These are phyloP conservation scores for Echinosophora koreensis DNA, from an alignment of 306 rosid genomes.

Conservation along the genomic window DNA sequence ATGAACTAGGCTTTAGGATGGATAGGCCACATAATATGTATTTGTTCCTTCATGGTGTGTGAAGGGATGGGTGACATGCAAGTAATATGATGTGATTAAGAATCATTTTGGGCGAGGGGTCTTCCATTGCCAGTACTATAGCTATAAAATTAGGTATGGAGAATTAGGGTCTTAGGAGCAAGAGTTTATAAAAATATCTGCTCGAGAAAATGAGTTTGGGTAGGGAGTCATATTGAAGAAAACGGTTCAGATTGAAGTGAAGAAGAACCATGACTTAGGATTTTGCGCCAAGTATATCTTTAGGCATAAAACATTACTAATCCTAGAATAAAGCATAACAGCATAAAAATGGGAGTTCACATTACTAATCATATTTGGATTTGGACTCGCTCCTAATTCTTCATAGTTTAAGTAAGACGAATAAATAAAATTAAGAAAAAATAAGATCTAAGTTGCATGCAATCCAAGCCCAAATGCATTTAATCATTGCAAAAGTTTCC, in stretches of 20 bases:
- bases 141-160: no score
- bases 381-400: neutral
- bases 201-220: neutral
- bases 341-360: neutral
- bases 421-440: neutral
- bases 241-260: neutral
- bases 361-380: neutral
- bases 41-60: neutral
- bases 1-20: neutral
- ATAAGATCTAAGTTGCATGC: no score
- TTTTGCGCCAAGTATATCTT: no score
- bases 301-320: neutral
- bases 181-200: conserved; percentile 7
- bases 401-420: neutral
- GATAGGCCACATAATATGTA: neutral
- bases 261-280: neutral
- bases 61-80: neutral
- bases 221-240: neutral
- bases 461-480: neutral
- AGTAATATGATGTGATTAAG: no score
- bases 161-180: neutral
- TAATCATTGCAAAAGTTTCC: neutral
- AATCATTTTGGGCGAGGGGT: no score
- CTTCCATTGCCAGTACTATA: no score
- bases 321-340: neutral